A percentile compares a stretch with the other conserved stretches of the same genome.
Conservation (phyloP, 1,284 basidiomycete genomes). For the Microbotryum scabiosae region DNA sequence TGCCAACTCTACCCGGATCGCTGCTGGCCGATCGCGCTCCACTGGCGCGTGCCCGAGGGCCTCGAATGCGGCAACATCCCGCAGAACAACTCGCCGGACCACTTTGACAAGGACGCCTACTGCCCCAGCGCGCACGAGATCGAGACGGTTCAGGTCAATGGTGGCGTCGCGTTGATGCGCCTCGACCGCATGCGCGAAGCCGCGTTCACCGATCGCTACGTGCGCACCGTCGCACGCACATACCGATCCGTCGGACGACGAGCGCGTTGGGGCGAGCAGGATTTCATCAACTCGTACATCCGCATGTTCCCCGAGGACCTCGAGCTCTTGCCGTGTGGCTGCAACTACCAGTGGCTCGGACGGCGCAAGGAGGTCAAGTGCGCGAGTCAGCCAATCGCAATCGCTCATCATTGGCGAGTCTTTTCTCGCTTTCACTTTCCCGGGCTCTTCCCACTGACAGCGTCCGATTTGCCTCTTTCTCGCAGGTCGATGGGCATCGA, state of each 20-base stretch:
- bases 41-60: slow-evolving; percentile 15
- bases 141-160: slow-evolving; percentile 29
- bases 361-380: slow-evolving; percentile 21
- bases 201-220: slow-evolving; percentile 23
- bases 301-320: slow-evolving; percentile 26
- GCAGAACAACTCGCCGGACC: neutral
- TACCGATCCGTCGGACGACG: slow-evolving; percentile 10
- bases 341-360: slow-evolving; percentile 31
- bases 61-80: slow-evolving; percentile 26
- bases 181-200: slow-evolving; percentile 20
- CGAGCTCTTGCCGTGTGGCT: slow-evolving; percentile 28
- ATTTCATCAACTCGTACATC: slow-evolving; percentile 31
- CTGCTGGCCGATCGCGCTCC: slow-evolving; percentile 30
- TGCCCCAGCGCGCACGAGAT: slow-evolving; percentile 20
- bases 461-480: neutral
- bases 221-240: slow-evolving; percentile 22
- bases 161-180: slow-evolving; percentile 25
- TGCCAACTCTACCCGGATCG: slow-evolving; percentile 22
- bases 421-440: neutral
- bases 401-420: slow-evolving; percentile 26
- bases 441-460: too few species aligned
- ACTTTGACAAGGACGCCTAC: neutral
- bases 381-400: slow-evolving; percentile 18
- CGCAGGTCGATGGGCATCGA: slow-evolving; percentile 14
- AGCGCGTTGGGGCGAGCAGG: slow-evolving; percentile 30